These are phyloP conservation scores for Scheffersomyces cryptocercus DNA, from an alignment of 1,139 yeast genomes.

Conservation along the genomic window DNA sequence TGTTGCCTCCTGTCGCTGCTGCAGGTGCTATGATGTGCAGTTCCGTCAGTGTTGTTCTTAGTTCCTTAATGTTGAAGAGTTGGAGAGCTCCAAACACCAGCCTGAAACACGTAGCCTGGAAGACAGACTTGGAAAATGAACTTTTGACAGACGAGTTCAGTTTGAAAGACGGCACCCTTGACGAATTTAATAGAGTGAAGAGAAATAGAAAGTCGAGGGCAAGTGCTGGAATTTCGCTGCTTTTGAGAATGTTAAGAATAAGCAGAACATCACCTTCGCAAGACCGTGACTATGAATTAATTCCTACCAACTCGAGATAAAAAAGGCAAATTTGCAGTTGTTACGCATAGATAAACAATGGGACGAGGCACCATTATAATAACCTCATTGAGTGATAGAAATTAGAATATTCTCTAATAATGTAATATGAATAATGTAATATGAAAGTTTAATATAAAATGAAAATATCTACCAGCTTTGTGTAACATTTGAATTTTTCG, in stretches of 20 bases:
- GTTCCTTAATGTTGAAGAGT: conserved; percentile 67
- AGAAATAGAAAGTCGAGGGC: conserved; percentile 12
- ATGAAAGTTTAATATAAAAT: too few species aligned
- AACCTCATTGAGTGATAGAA: too few species aligned
- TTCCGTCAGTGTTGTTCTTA: conserved; percentile 83
- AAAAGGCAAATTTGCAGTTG: too few species aligned
- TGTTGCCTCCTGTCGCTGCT: conserved; percentile 85
- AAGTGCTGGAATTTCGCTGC: neutral
- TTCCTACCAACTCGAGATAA: neutral
- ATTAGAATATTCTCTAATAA: too few species aligned
- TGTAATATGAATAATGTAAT: too few species aligned
- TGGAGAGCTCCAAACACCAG: conserved; percentile 50
- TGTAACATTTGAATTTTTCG: too few species aligned
- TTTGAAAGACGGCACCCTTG: conserved; percentile 30
- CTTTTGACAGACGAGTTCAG: conserved; percentile 22
- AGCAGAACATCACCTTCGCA: neutral
- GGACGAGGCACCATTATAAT: too few species aligned
- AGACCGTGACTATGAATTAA: neutral
- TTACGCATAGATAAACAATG: too few species aligned
- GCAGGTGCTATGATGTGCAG: conserved; percentile 94
- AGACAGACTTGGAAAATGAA: conserved; percentile 26
- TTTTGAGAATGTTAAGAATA: neutral
- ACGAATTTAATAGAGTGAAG: conserved; percentile 31
- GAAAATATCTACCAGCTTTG: too few species aligned
- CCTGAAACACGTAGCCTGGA: conserved; percentile 7